These are phyloP conservation scores for Lodderomyces margitis DNA, from an alignment of 1,139 yeast species.

Conservation along the genomic window DNA sequence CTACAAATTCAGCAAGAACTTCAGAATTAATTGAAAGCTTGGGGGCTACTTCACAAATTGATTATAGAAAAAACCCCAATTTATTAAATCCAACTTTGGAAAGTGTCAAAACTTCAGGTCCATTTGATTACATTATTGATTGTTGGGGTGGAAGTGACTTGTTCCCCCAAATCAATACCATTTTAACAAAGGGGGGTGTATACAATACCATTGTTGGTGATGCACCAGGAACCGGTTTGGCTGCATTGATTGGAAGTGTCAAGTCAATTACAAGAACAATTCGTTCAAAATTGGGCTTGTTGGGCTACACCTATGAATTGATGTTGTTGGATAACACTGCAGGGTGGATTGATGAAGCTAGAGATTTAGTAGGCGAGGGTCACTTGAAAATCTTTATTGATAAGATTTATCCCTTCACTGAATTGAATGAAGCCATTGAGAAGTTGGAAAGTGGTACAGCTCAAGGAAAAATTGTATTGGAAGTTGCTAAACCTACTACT, in stretches of 20 bases:
- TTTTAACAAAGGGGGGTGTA: slow-evolving; percentile 38
- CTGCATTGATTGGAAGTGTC: slow-evolving; percentile 3
- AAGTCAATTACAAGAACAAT: slow-evolving; percentile 6
- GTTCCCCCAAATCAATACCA: slow-evolving; percentile 20
- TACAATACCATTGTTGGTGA: slow-evolving; percentile 52
- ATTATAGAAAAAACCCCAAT: slow-evolving; percentile 39
- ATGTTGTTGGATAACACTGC: slow-evolving; percentile 7
- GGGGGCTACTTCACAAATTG: slow-evolving; percentile 54
- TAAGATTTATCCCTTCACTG: slow-evolving; percentile 47
- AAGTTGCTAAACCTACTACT: slow-evolving; percentile 14
- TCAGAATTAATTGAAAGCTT: slow-evolving; percentile 37
- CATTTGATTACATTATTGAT: slow-evolving; percentile 33
- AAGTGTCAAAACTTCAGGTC: slow-evolving; percentile 20
- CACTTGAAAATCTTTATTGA: slow-evolving; percentile 50
- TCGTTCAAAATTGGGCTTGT: slow-evolving; percentile 14
- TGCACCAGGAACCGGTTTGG: slow-evolving; percentile 9
- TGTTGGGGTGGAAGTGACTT: slow-evolving; percentile 29
- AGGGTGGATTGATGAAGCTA: slow-evolving; percentile 10
- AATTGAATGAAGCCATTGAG: slow-evolving; percentile 50
- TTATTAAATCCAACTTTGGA: slow-evolving; percentile 25
- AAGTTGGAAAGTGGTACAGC: slow-evolving; percentile 46
- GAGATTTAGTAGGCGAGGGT: slow-evolving; percentile 36
- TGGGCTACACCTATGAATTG: slow-evolving; percentile 14
- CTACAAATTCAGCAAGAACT: slow-evolving; percentile 34
- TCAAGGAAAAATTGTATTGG: slow-evolving; percentile 61